Conservation (phyloP, 768 basidiomycete genomes). For the Calocybe gangraenosa region DNA sequence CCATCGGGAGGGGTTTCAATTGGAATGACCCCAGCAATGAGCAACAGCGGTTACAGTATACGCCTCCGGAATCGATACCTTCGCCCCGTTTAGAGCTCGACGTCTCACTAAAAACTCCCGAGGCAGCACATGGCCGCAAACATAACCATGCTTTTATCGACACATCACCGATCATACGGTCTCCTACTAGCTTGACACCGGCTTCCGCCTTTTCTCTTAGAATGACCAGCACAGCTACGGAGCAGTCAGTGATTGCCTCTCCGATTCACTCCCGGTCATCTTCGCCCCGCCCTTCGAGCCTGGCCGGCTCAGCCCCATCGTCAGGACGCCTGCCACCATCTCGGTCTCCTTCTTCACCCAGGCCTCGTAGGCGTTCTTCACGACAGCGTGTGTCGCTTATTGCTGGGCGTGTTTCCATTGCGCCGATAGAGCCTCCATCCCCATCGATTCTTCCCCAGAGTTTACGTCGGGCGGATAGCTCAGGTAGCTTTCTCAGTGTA, state of each 20-base stretch:
- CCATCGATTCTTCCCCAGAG: slow-evolving; percentile 57
- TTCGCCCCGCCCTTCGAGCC: slow-evolving; percentile 24
- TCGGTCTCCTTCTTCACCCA: slow-evolving; percentile 54
- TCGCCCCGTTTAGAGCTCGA: slow-evolving; percentile 17
- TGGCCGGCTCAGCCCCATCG: slow-evolving; percentile 16
- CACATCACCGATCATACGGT: slow-evolving; percentile 26
- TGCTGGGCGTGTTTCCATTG: slow-evolving; percentile 76
- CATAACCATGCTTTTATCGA: slow-evolving; percentile 30
- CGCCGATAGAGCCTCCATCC: slow-evolving; percentile 70
- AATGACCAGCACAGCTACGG: slow-evolving; percentile 23
- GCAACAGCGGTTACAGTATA: slow-evolving; percentile 16
- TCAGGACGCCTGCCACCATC: slow-evolving; percentile 28
- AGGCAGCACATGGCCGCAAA: slow-evolving; percentile 31
- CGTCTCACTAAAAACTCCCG: slow-evolving; percentile 13
- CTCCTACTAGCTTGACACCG: slow-evolving; percentile 14
- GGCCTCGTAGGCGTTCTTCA: slow-evolving; percentile 72
- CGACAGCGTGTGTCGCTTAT: slow-evolving; percentile 83
- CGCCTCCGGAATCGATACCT: slow-evolving; percentile 16
- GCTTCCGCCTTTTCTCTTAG: slow-evolving; percentile 21
- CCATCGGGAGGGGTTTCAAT: slow-evolving; percentile 77
- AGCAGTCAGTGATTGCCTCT: slow-evolving; percentile 27
- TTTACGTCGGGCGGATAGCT: slow-evolving; percentile 60
- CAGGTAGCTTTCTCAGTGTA: slow-evolving; percentile 58
- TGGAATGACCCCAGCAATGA: slow-evolving; percentile 51
- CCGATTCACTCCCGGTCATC: slow-evolving; percentile 30